Conservation (phyloP, 495 filamentous ascomycete genomes). For the Penicillium mononematosum region DNA sequence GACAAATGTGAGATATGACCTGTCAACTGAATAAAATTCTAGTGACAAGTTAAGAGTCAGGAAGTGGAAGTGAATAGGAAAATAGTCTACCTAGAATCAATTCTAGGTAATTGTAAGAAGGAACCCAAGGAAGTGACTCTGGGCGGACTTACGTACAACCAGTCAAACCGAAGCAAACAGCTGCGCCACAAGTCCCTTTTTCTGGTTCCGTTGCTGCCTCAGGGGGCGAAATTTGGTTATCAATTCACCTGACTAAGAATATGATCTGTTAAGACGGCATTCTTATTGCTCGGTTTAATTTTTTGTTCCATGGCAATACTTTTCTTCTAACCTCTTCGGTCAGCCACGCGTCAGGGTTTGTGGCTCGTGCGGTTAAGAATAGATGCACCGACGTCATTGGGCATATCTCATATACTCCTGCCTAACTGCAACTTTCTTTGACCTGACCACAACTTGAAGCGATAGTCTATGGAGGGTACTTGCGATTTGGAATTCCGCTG, state of each 20-base stretch:
- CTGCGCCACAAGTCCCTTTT: slow-evolving; percentile 28
- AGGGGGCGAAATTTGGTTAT: slow-evolving; percentile 19
- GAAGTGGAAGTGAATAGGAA: slow-evolving; percentile 16
- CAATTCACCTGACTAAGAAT: background rate
- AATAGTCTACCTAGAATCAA: slow-evolving; percentile 11
- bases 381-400: slow-evolving; percentile 35
- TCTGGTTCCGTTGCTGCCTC: slow-evolving; percentile 22
- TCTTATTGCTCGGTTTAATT: slow-evolving; percentile 4
- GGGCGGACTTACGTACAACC: slow-evolving; percentile 30
- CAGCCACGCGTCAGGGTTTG: slow-evolving; percentile 17
- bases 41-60: slow-evolving; percentile 4
- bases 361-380: slow-evolving; percentile 31
- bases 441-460: background rate
- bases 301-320: slow-evolving; percentile 3
- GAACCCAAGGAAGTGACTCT: slow-evolving; percentile 5
- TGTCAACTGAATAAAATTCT: slow-evolving; percentile 25
- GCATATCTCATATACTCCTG: slow-evolving; percentile 18
- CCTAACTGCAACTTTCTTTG: slow-evolving; percentile 1
- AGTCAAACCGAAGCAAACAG: slow-evolving; percentile 27
- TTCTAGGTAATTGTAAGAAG: slow-evolving; percentile 15
- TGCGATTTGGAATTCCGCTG: background rate
- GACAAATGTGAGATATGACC: slow-evolving; percentile 30
- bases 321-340: slow-evolving; percentile 2
- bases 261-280: background rate
- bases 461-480: background rate